These are phyloP conservation scores for Globisporangium parvum DNA, from an alignment of 352 stramenopile genomes.

Conservation along the genomic window DNA sequence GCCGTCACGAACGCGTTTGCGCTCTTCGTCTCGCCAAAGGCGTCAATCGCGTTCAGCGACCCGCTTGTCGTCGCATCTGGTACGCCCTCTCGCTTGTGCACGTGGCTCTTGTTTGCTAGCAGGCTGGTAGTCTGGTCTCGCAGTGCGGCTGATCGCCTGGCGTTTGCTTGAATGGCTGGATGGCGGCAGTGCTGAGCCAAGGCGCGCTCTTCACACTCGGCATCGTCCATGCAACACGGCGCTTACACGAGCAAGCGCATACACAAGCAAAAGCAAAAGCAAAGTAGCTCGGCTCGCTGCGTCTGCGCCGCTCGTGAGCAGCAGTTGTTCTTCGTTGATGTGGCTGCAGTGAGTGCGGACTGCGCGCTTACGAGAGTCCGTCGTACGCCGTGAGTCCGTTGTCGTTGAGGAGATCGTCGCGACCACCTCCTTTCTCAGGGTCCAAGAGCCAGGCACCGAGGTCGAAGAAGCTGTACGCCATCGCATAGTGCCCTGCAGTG, in stretches of 20 bases:
- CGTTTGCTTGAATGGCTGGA: background rate
- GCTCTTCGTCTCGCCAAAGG: slow-evolving; percentile 17
- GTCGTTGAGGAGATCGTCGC: slow-evolving; percentile 87
- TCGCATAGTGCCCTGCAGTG: slow-evolving; percentile 91
- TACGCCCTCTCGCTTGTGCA: background rate
- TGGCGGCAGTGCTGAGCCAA: background rate
- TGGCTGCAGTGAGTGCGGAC: background rate
- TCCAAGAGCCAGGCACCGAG: slow-evolving; percentile 89
- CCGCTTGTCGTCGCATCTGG: background rate
- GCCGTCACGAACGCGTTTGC: slow-evolving; percentile 55
- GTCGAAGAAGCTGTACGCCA: slow-evolving; percentile 90
- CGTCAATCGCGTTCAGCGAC: slow-evolving; percentile 1
- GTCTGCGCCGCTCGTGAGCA: too few relatives aligned
- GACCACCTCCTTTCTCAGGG: slow-evolving; percentile 73
- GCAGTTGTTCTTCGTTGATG: background rate
- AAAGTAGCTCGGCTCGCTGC: background rate
- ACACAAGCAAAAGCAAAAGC: background rate
- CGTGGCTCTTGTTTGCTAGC: too few relatives aligned
- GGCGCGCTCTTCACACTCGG: background rate
- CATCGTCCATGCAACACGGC: background rate
- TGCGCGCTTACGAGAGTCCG: slow-evolving; percentile 38
- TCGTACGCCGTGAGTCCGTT: slow-evolving; percentile 91
- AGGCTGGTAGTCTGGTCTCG: too few relatives aligned
- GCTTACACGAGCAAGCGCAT: background rate
- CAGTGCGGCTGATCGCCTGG: background rate